Evolutionary conservation across 169 alveolate genomes (phyloP), one percentile per base, ranked within the genome.

Genomic region (Plasmodium knowlesi): DNA sequence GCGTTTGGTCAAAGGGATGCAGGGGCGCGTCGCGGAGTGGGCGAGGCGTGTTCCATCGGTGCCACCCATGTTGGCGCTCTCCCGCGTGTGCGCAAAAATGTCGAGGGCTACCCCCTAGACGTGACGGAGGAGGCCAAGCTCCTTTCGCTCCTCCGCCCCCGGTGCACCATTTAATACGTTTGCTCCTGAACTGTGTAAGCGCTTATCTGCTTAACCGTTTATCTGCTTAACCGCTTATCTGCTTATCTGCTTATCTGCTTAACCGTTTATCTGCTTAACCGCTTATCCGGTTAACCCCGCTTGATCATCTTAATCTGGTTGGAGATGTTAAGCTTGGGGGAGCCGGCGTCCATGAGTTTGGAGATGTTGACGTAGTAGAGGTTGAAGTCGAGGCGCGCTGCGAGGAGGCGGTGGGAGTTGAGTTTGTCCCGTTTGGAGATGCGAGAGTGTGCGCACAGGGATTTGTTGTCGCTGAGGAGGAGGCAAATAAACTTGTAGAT

Each of bases 401-500:
- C 94, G 46, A 89, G 46, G n/a, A 89, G 83, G 25, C 94, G 84
- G 28, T 78, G 94, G 9, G 94, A 89, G 25, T 79, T 37, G 5
- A 89, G 30, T 41, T 80, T 89, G 72, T 89, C 94, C 34, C 94
- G 39, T 46, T 89, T 89, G 10, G 90, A 57, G 46, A 39, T 32
- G 43, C 74, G 61, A 3, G 94, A 57, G 82, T 79, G 67, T 1
- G 74, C 22, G 28, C 71, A 41, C 16, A 70, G n/a, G 30, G 32
- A 67, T 72, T 89, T 89, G 43, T 67, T 89, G 32, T 89, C 94
- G 61, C 81, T 53, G 10, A 89, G 72, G 28, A 89, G 41, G 10
- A 89, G 67, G 30, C 94, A 89, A 41, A 89, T 89, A 79, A 89
- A 89, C 43, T 89, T 89, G 39, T 89, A 89, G 4, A 89, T 79